Percentiles rank a stretch among this genome's conserved stretches.
Evolutionary conservation across 78 protist species (phyloP).

Genomic region (Dictyostelium brefeldianum): DNA sequence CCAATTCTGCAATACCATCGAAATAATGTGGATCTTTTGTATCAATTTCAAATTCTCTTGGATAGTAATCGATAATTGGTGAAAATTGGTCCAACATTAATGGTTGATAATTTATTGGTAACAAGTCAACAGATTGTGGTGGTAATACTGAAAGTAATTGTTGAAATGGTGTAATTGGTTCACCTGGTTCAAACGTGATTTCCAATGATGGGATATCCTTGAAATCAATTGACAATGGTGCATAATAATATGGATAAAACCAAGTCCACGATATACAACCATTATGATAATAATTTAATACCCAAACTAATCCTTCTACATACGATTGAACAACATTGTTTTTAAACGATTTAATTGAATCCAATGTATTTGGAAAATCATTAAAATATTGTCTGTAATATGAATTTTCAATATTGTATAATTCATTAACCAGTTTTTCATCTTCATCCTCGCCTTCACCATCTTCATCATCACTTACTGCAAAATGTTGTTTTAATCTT

Average conservation of each 20-base stretch:
- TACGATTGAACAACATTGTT: neutral
- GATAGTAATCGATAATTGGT: constrained; percentile 91
- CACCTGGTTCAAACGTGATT: constrained; percentile 69
- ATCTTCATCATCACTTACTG: neutral
- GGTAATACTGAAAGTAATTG: constrained; percentile 96
- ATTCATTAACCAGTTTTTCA: neutral
- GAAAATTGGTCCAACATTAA: constrained; percentile 70
- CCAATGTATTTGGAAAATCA: constrained; percentile 36
- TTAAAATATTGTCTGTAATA: constrained; percentile 59
- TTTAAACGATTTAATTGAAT: neutral
- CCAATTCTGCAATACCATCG: constrained; percentile 92
- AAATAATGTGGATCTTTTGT: constrained; percentile 86
- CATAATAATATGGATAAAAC: constrained; percentile 96
- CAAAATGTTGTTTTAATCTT: constrained; percentile 31
- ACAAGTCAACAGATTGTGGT: constrained; percentile 63
- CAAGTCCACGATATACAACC: constrained; percentile 96
- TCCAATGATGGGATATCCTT: constrained; percentile 18
- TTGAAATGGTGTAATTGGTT: constrained; percentile 93
- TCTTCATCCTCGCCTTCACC: constrained; percentile 13
- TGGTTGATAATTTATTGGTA: constrained; percentile 62
- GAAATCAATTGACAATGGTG: constrained; percentile 92
- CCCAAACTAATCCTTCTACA: constrained; percentile 93
- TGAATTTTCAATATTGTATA: neutral
- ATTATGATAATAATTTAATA: constrained; percentile 93
- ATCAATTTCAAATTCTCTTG: constrained; percentile 87